phyloP scores from a whole-genome alignment of 306 rosid species.

The Fagus sylvatica region DNA sequence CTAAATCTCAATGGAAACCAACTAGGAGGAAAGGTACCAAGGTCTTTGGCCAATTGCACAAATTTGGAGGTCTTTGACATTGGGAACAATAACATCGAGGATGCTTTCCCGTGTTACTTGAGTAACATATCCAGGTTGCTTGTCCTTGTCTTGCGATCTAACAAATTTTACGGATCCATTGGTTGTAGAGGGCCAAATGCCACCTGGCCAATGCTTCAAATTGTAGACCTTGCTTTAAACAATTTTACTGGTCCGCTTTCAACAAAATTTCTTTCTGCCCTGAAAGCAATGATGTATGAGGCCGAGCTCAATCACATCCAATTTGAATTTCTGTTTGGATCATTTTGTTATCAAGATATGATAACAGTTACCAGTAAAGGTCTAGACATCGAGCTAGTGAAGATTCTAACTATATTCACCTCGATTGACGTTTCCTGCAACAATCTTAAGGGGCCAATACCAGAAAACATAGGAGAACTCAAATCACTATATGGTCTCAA shows the following conservation, averaged over 20 bases:
- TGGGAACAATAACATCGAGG: conserved; percentile 30
- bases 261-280: conserved; percentile 18
- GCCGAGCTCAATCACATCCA: neutral
- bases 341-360: conserved; percentile 34
- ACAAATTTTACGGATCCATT: conserved; percentile 16
- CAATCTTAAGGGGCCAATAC: conserved; percentile 27
- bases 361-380: conserved; percentile 18
- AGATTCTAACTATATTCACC: conserved; percentile 10
- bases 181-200: neutral
- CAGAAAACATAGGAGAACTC: conserved; percentile 14
- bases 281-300: conserved; percentile 47
- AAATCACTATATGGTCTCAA: conserved; percentile 21
- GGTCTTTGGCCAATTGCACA: rapidly evolving
- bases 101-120: conserved; percentile 8
- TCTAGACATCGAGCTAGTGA: neutral
- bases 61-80: conserved; percentile 34
- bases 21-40: conserved; percentile 25
- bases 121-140: conserved; percentile 18
- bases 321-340: conserved; percentile 1
- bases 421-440: conserved; percentile 30
- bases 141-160: conserved; percentile 38
- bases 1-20: conserved; percentile 30
- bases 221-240: conserved; percentile 19
- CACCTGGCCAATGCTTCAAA: neutral
- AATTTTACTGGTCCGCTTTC: conserved; percentile 36